phyloP scores from a whole-genome alignment of 306 rosid species.

The Rosa chinensis region DNA sequence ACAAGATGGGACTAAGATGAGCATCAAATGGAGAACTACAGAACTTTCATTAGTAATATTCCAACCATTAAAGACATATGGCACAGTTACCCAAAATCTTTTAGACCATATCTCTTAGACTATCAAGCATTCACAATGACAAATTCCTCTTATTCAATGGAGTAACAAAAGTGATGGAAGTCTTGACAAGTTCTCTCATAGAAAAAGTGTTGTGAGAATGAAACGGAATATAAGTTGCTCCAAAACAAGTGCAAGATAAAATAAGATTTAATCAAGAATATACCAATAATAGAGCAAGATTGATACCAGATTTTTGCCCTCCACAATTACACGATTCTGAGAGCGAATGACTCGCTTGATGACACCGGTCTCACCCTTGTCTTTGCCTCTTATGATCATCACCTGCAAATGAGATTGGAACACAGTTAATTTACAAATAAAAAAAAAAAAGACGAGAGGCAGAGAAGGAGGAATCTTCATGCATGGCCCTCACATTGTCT shows the following conservation, averaged over 20 bases:
- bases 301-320: slow-evolving; percentile 87
- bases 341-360: slow-evolving; percentile 85
- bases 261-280: background rate
- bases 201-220: background rate
- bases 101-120: background rate
- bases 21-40: background rate
- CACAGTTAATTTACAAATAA: background rate
- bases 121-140: background rate
- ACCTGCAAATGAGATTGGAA: slow-evolving; percentile 47
- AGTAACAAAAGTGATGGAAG: background rate
- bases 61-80: background rate
- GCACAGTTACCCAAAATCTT: background rate
- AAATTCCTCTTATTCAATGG: background rate
- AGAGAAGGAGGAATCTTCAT: background rate
- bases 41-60: background rate
- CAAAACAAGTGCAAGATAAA: background rate
- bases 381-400: slow-evolving; percentile 89
- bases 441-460: background rate
- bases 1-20: background rate
- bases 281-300: background rate
- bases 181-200: background rate
- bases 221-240: background rate
- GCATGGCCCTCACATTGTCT: slow-evolving; percentile 61
- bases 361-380: slow-evolving; percentile 73
- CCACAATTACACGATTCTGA: slow-evolving; percentile 92